A percentile compares a stretch with the other conserved stretches of the same genome.
Evolutionary conservation across 352 stramenopile genomes (phyloP).

Genomic region (Pythium sukuiense): DNA sequence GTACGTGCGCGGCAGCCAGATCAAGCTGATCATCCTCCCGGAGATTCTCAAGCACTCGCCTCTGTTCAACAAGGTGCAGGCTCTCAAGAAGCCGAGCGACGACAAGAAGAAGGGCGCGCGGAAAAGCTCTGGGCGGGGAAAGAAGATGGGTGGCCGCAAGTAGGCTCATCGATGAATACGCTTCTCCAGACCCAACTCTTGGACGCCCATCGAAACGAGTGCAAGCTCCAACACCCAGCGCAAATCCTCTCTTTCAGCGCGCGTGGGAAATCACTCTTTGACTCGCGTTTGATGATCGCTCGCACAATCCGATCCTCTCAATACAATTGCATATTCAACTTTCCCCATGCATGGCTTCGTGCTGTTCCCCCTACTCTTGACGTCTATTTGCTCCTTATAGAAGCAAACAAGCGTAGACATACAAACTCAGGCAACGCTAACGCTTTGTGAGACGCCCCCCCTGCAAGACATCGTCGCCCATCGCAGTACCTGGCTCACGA

Average conservation of each 20-base stretch:
- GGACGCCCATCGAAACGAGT: background rate
- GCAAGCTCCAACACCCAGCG: background rate
- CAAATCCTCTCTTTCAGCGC: background rate
- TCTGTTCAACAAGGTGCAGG: slow-evolving; percentile 95
- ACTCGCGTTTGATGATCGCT: background rate
- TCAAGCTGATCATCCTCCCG: slow-evolving; percentile 97
- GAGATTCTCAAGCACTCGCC: slow-evolving; percentile 97
- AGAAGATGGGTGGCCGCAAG: slow-evolving; percentile 8
- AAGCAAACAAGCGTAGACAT: no score
- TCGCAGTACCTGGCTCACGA: no score
- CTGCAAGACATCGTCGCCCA: no score
- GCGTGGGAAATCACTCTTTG: background rate
- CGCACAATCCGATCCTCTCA: background rate
- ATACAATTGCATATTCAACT: background rate
- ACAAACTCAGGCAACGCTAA: no score
- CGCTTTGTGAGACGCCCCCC: no score
- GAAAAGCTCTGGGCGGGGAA: slow-evolving; percentile 21
- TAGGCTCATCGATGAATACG: slow-evolving; percentile 4
- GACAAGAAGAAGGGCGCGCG: slow-evolving; percentile 39
- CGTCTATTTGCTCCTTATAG: no score
- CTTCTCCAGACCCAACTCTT: background rate
- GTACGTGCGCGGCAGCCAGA: slow-evolving; percentile 95
- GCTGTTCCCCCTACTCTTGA: no score
- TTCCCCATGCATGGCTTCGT: background rate
- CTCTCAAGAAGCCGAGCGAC: slow-evolving; percentile 68